These are phyloP conservation scores for Helianthus tuberosus DNA, from an alignment of 129 eudicot genomes.

Conservation along the genomic window DNA sequence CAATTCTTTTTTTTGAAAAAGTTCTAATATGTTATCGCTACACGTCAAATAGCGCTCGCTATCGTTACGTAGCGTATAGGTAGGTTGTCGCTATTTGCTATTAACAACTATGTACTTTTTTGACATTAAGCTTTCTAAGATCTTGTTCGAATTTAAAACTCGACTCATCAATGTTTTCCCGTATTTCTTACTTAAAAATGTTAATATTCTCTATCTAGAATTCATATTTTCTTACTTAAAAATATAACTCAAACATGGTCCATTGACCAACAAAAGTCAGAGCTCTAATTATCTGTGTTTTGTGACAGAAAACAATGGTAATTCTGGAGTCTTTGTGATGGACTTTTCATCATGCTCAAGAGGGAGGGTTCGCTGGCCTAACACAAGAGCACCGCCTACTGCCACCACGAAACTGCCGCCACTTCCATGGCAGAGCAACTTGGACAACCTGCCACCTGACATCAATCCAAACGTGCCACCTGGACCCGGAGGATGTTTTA, in stretches of 20 bases:
- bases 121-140: background rate
- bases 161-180: background rate
- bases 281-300: background rate
- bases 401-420: slow-evolving; percentile 47
- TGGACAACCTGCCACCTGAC: slow-evolving; percentile 55
- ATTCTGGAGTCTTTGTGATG: slow-evolving; percentile 73
- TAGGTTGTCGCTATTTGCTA: no score
- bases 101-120: no score
- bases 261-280: slow-evolving; percentile 13
- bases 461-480: slow-evolving; percentile 48
- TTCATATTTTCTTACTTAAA: background rate
- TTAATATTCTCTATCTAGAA: background rate
- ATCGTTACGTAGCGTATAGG: no score
- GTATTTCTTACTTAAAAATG: background rate
- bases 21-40: no score
- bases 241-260: background rate
- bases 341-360: slow-evolving; percentile 69
- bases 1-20: no score
- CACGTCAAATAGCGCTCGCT: no score
- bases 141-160: background rate
- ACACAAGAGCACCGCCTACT: slow-evolving; percentile 36
- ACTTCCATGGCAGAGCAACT: slow-evolving; percentile 60
- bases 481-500: slow-evolving; percentile 60
- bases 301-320: slow-evolving; percentile 50
- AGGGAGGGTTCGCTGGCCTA: slow-evolving; percentile 52